Percentiles rank a stretch among this genome's conserved stretches.
Conservation (phyloP, 2,329 filamentous ascomycete species). For the Fusarium nelsonii region DNA sequence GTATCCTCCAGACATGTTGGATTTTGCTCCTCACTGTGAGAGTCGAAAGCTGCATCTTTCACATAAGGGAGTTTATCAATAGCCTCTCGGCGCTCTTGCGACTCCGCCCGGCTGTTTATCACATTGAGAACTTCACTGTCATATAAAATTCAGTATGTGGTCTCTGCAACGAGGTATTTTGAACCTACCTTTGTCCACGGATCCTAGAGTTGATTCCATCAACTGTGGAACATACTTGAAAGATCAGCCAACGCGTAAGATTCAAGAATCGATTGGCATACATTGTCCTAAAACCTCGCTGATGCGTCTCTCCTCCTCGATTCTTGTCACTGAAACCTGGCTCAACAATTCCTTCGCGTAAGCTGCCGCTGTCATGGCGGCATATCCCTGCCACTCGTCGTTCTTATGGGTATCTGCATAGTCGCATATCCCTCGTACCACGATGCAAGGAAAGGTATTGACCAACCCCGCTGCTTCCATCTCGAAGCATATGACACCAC, state of each 20-base stretch:
- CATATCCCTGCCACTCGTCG: background rate
- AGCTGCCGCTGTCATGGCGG: background rate
- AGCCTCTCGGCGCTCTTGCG: rapidly evolving
- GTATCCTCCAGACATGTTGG: background rate
- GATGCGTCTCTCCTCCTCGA: background rate
- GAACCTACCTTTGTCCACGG: background rate
- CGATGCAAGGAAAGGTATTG: slow-evolving; percentile 48
- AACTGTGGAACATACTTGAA: background rate
- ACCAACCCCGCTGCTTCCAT: background rate
- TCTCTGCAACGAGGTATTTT: rapidly evolving
- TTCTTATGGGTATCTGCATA: slow-evolving; percentile 53
- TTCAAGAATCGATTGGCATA: background rate
- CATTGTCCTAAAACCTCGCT: background rate
- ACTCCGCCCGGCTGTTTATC: background rate
- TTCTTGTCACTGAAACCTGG: rapidly evolving
- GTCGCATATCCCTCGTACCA: slow-evolving; percentile 55
- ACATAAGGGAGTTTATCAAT: background rate
- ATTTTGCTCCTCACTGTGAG: background rate
- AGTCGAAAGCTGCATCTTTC: background rate
- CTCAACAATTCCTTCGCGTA: background rate
- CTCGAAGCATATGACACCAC: slow-evolving; percentile 11
- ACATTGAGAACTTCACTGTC: background rate
- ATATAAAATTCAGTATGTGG: background rate
- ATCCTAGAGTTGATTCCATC: background rate
- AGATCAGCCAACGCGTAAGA: background rate